Percentiles rank a stretch among this genome's conserved stretches.
phyloP scores from a whole-genome alignment of 2,329 filamentous ascomycete genomes.

The Mycosphaerella arachidis region DNA sequence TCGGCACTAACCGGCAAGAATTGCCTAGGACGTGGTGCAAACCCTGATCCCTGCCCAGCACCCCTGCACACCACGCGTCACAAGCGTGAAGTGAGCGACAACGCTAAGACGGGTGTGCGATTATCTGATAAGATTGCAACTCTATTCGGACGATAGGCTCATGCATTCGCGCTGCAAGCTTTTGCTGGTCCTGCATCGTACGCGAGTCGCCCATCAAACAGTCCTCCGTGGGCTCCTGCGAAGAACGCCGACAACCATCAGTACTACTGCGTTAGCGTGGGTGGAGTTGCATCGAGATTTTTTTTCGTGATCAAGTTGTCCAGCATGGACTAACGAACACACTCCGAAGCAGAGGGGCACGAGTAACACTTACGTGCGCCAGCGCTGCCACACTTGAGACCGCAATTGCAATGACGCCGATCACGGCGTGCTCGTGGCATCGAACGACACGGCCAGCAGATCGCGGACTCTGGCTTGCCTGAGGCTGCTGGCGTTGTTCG shows the following conservation, averaged over 20 bases:
- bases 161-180: neutral
- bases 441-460: neutral
- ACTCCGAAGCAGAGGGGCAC: no score
- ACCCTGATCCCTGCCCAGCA: neutral
- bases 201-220: neutral
- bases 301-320: no score
- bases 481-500: neutral
- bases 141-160: neutral
- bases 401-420: no score
- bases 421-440: no score
- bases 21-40: neutral
- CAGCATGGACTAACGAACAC: no score
- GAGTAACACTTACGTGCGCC: no score
- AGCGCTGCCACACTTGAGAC: no score
- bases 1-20: no score
- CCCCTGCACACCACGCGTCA: neutral
- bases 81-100: neutral
- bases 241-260: neutral
- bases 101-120: neutral
- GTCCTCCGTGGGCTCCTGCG: neutral
- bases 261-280: neutral
- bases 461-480: conserved; percentile 1
- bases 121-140: neutral
- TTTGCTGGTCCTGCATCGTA: neutral
- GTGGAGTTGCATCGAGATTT: no score